These are phyloP conservation scores for Globisporangium splendens DNA, from an alignment of 352 stramenopile species.

Conservation along the genomic window DNA sequence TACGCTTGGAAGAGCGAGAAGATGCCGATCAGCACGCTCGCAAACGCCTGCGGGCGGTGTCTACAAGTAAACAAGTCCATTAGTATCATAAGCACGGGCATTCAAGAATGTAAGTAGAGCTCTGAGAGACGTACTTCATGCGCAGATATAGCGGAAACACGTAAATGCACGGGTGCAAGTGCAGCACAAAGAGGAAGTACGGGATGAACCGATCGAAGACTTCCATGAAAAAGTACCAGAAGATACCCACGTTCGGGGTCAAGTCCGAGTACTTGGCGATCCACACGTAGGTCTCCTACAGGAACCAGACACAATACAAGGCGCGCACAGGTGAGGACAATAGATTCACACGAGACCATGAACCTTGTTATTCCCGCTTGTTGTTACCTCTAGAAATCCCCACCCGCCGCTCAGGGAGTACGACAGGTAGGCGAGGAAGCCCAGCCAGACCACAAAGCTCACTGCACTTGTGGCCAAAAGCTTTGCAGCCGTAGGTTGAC, in stretches of 20 bases:
- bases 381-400: slow-evolving; percentile 53
- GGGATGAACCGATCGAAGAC: slow-evolving; percentile 84
- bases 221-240: slow-evolving; percentile 90
- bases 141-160: slow-evolving; percentile 74
- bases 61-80: slow-evolving; percentile 21
- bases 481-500: neutral
- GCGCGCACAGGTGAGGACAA: neutral
- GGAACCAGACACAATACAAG: slow-evolving; percentile 3
- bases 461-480: slow-evolving; percentile 6
- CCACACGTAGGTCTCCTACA: slow-evolving; percentile 79
- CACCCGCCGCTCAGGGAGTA: slow-evolving; percentile 47
- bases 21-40: slow-evolving; percentile 63
- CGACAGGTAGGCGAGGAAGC: slow-evolving; percentile 51
- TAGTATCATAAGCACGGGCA: neutral
- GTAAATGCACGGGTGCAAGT: slow-evolving; percentile 81
- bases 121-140: slow-evolving; percentile 41
- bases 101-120: neutral
- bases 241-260: slow-evolving; percentile 82
- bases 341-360: neutral
- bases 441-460: slow-evolving; percentile 26
- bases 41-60: slow-evolving; percentile 65
- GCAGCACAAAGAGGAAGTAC: slow-evolving; percentile 82
- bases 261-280: slow-evolving; percentile 75
- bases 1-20: slow-evolving; percentile 81
- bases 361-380: neutral